Base-by-base conservation (phyloP, 139 green algal genomes). In the Tetradesmus lagerheimii region DNA sequence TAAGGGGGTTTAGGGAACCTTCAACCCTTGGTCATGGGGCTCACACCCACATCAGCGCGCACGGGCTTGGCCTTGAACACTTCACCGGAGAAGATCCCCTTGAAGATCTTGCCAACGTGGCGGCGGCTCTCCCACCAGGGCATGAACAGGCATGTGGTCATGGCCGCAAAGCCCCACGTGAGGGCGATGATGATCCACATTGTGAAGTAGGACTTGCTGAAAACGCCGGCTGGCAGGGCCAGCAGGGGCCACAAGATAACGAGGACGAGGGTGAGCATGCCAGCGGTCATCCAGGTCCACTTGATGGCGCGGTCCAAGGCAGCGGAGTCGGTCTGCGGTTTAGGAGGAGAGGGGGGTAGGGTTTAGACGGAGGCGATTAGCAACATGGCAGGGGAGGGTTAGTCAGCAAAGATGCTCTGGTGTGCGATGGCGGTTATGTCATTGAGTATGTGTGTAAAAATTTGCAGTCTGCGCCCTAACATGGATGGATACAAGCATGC, bases 101-200 rank as follows among this genome's bases (percentile, higher is more conserved):
- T 76, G 25, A 92, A 23, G 71, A 92, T 90, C 66, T 89, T 89
- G 45, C 9, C 79, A 37, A 97, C 92, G 31, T 76, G 43, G 34
- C 92, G 88, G n/a, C 87, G 87, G 18, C 90, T 93, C 91, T 97
- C 95, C 43, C 89, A 96, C 41, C 97, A 78, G 34, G 95, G 95
- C 85, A 96, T 83, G 25, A 96, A 43, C 80, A 97, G 93, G 89
- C 95, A 96, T 3, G 93, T 86, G 6, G 45, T 37, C 12, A 91
- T 91, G 6, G 93, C 95, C 35, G 96, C 66, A 64, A 94, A 89
- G 76, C 95, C 95, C 95, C 95, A 97, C 4, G 93, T 92, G 34
- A 97, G 93, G 62, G 95, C 90, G 14, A 97, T 91, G 87, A 95
- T 91, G 39, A 95, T 91, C 95, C 94, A 96, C 47, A 97, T 91